Base-by-base conservation (phyloP, 1,284 basidiomycete species). In the Leccinum subrobustum region DNA sequence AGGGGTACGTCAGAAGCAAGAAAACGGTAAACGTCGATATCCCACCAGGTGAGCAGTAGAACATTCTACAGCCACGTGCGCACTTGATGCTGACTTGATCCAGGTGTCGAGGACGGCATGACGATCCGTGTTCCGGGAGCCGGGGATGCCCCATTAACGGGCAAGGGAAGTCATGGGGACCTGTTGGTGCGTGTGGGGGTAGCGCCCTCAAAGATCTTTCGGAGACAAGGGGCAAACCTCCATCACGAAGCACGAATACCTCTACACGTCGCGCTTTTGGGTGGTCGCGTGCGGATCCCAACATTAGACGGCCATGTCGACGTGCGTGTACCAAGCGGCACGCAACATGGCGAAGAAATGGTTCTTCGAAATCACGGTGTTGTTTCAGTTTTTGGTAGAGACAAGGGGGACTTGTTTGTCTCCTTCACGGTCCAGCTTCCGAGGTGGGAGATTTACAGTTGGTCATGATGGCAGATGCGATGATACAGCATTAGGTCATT, bases 71-170 rank as follows among this genome's bases (percentile, higher is more conserved):
- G 16, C 11, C 52, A 63, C 50, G 66, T 59, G 64, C 64, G 56
- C 63, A 60, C 52, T 58, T 58, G 18, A 25, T 55, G 29, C 54
- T 69, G 25, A 72, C 52, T 57, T 29, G 20, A 58, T 56, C 35
- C 69, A 89, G 95, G 95, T 60, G 91, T 98, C 57, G 97, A 99
- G 75, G 95, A 99, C 74, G 97, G 97, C 29, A 97, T 96, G 92
- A 87, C 89, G 60, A 85, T 99, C 67, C 89, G 93, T 63, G 80
- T 99, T 56, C 86, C 92, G 11, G 87, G 87, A 47, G 84, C 84
- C 52, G 97, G 97, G 37, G 95, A 99, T 77, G 89, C 89, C 35
- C 91, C 97, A 23, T 76, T 96, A 23, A 81, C 85, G 31, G 89
- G 91, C 42, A 87, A 85, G 67, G 95, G 95, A 53, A 79, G 78